These are phyloP conservation scores for Cladophialophora yegresii DNA, from an alignment of 2,329 filamentous ascomycete genomes.

Conservation along the genomic window DNA sequence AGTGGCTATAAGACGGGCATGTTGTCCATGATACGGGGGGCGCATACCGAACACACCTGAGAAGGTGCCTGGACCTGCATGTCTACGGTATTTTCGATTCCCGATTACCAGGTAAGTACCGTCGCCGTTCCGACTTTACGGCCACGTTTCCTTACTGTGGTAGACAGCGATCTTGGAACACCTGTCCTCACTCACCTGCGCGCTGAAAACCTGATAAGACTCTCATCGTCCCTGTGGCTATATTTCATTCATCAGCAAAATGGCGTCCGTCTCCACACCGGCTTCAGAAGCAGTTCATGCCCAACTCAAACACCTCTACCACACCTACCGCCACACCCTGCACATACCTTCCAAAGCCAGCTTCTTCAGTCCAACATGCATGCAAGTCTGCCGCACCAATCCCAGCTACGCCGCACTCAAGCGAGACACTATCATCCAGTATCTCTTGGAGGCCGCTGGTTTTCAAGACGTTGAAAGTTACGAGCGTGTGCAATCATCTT, in stretches of 20 bases:
- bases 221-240: neutral
- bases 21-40: neutral
- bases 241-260: neutral
- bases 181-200: neutral
- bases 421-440: neutral
- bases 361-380: neutral
- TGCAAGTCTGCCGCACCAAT: conserved; percentile 1
- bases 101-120: neutral
- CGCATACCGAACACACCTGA: neutral
- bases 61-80: neutral
- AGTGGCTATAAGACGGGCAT: neutral
- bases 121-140: neutral
- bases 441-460: neutral
- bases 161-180: neutral
- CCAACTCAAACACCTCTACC: neutral
- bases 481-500: neutral
- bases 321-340: neutral
- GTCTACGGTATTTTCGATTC: neutral
- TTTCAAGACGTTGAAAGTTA: neutral
- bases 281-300: neutral
- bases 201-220: neutral
- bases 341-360: neutral
- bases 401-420: neutral
- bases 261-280: neutral
- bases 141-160: neutral